phyloP scores from a whole-genome alignment of 225 moss, liverwort and hornwort genomes.

The Antitrichia curtipendula region DNA sequence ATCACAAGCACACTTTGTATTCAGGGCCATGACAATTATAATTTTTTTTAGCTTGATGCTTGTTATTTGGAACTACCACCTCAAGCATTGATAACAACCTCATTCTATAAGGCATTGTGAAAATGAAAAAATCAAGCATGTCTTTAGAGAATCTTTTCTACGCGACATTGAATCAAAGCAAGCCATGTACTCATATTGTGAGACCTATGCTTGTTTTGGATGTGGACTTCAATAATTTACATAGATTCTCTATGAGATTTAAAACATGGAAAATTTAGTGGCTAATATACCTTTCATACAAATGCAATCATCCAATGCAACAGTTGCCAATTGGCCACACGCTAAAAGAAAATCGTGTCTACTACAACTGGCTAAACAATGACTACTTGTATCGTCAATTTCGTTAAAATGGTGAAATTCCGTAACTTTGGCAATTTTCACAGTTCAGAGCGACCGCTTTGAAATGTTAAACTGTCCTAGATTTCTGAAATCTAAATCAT shows the following conservation, averaged over 20 bases:
- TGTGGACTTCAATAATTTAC: neutral
- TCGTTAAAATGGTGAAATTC: no score
- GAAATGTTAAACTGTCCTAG: no score
- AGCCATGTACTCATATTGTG: rapidly evolving
- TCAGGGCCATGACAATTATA: neutral
- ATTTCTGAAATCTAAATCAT: no score
- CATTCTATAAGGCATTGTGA: neutral
- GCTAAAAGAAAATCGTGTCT: neutral
- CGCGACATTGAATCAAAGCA: neutral
- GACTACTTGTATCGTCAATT: no score
- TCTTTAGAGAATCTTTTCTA: neutral
- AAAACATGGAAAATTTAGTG: no score
- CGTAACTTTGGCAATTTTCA: no score
- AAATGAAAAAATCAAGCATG: neutral
- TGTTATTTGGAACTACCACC: neutral
- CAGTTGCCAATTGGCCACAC: no score
- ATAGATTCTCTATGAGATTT: rapidly evolving
- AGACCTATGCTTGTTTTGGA: neutral
- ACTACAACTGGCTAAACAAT: neutral
- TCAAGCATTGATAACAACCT: neutral
- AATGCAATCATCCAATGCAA: no score
- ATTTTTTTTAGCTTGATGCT: neutral
- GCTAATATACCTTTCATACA: no score
- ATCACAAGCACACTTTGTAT: rapidly evolving
- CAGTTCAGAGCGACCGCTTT: no score